Conservation (phyloP, 345 rosid genomes). For the Gossypium bickii region DNA sequence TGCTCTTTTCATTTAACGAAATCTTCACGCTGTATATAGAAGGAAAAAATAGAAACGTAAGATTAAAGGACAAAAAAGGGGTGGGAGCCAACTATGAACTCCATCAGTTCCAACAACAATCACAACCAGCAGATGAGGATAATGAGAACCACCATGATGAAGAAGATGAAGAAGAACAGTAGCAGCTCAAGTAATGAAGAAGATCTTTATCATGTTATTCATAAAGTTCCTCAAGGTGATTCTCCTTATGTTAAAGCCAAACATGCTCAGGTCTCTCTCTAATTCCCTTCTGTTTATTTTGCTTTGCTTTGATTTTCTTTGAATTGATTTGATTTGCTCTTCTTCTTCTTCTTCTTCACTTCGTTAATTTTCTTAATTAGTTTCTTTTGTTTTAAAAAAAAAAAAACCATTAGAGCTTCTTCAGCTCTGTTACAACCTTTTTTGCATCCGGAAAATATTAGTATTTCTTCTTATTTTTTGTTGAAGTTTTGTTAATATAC, state of each 20-base stretch:
- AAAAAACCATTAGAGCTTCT: background rate
- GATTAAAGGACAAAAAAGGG: background rate
- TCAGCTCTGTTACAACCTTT: background rate
- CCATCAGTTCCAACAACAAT: background rate
- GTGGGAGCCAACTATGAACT: background rate
- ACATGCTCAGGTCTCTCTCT: conserved; percentile 64
- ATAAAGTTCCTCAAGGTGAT: conserved; percentile 83
- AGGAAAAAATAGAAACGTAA: background rate
- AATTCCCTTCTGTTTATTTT: background rate
- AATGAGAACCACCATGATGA: background rate
- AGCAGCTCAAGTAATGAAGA: conserved; percentile 21
- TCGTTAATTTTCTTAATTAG: no score
- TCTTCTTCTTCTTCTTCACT: no score
- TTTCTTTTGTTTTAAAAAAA: background rate
- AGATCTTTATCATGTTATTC: conserved; percentile 48
- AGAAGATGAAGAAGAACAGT: conserved; percentile 12
- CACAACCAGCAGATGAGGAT: conserved; percentile 10
- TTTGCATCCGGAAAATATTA: background rate
- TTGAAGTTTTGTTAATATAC: background rate
- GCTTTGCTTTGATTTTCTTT: background rate
- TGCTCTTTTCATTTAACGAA: background rate
- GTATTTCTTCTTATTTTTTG: background rate
- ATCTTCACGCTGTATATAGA: background rate
- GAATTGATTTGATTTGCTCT: no score
- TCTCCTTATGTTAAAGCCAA: conserved; percentile 84